Conservation (phyloP, 305 asterid species). For the Withania somnifera region DNA sequence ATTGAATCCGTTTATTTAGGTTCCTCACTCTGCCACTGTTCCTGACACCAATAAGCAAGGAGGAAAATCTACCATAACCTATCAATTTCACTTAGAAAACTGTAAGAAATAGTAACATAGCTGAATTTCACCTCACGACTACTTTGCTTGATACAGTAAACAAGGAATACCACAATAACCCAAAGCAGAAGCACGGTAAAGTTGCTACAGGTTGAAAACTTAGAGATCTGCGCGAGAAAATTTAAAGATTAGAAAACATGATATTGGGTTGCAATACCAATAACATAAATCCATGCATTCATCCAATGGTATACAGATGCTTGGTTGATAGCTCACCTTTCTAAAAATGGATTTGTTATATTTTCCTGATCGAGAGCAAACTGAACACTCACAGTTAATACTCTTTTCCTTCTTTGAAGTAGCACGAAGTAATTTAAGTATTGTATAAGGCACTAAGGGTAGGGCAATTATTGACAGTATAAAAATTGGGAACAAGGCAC, state of each 20-base stretch:
- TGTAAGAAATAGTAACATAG: not conserved
- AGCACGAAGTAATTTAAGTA: conserved; percentile 54
- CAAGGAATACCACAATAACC: conserved; percentile 56
- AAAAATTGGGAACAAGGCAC: conserved; percentile 80
- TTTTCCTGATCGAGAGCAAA: conserved; percentile 62
- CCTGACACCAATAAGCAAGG: not conserved
- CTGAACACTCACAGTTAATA: conserved; percentile 74
- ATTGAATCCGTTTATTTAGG: not conserved
- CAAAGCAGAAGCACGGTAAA: conserved; percentile 66
- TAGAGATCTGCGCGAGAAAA: conserved; percentile 40
- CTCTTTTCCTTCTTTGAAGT: conserved; percentile 50
- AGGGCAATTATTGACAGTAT: conserved; percentile 63
- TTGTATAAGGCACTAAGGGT: conserved; percentile 79
- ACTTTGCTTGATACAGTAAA: conserved; percentile 47
- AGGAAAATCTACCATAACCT: not conserved
- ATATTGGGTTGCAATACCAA: not conserved
- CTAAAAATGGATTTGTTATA: conserved; percentile 44
- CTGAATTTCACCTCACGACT: conserved; percentile 50
- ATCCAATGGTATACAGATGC: not conserved
- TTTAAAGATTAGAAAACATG: not conserved
- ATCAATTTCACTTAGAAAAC: not conserved
- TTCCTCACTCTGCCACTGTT: not conserved
- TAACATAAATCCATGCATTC: not conserved
- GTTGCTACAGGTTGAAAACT: conserved; percentile 56
- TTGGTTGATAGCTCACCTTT: conserved; percentile 29